phyloP scores from a whole-genome alignment of 768 basidiomycete genomes.

The Kwoniella mangroviensis region DNA sequence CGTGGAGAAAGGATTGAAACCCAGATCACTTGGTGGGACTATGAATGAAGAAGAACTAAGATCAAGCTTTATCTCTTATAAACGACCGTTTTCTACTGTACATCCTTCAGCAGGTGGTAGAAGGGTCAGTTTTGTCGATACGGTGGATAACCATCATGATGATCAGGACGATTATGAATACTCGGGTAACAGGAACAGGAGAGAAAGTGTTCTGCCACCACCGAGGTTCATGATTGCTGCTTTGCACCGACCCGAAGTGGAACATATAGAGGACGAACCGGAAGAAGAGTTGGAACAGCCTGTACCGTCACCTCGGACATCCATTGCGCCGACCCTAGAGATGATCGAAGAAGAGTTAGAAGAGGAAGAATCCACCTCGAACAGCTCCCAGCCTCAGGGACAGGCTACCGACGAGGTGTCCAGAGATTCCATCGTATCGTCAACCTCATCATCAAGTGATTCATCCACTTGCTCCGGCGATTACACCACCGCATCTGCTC shows the following conservation, averaged over 20 bases:
- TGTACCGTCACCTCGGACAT: slow-evolving; percentile 11
- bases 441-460: background rate
- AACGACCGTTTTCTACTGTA: slow-evolving; percentile 4
- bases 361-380: background rate
- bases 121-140: slow-evolving; percentile 33
- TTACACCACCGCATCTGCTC: slow-evolving; percentile 37
- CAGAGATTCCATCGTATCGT: background rate
- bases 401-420: background rate
- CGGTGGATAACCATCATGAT: background rate
- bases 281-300: slow-evolving; percentile 11
- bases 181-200: slow-evolving; percentile 1
- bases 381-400: background rate
- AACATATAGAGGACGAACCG: background rate
- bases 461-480: slow-evolving; percentile 13
- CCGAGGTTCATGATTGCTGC: slow-evolving; percentile 23
- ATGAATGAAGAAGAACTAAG: slow-evolving; percentile 4
- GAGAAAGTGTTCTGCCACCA: slow-evolving; percentile 1
- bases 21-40: background rate
- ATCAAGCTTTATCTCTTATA: slow-evolving; percentile 17
- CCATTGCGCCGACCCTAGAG: slow-evolving; percentile 24
- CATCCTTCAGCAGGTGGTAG: slow-evolving; percentile 3
- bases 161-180: background rate
- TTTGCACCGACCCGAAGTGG: slow-evolving; percentile 5
- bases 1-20: slow-evolving; percentile 31
- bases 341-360: slow-evolving; percentile 25